Base-by-base conservation (phyloP, 805 yeast species). In the Candida sakaeoensis region DNA sequence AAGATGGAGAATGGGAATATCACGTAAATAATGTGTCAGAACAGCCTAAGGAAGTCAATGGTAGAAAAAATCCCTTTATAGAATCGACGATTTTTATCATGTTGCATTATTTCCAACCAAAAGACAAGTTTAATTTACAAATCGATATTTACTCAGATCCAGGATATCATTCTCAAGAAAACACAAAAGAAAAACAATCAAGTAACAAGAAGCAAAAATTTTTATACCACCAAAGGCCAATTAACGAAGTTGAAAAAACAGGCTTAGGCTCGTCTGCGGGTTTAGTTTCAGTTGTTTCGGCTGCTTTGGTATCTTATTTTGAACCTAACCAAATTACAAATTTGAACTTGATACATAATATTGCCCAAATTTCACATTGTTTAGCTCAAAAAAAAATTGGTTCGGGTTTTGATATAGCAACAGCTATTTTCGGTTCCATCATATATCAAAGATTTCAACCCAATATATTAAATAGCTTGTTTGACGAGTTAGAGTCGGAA, bases 221-320 rank as follows among this genome's bases (percentile, higher is more conserved):
- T 54, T 62, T 75, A 31, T 81, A 67, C 57, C 96, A 91, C 57
- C 40, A 58, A 0, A 44, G 56, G 17, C 68, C 77, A 12, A 87
- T 93, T 40, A 68, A 75, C 0, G 66, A 83, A 25, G 95, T 89
- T 5, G 80, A 96, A 2, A 93, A 93, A 57, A 93, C 99, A 0
- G 99, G 99, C 0, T 69, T 93, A 36, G 99, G 99, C 1, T 88
- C 96, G 9, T 88, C 96, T 23, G 99, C 99, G 0, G 96, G 96
- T 0, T 70, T 93, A 42, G 95, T 87, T 2, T 76, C 95, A 1
- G 90, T 85, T 1, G 69, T 90, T 2, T 77, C 86, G 0, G 74
- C 95, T 0, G 84, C 90, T 0, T 54, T 93, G 33, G 55, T 81
- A 6, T 67, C 82, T 4, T 63, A 68, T 36, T 77, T 74, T 48